phyloP scores from a whole-genome alignment of 257 asterid genomes.

The Mitragyna speciosa region DNA sequence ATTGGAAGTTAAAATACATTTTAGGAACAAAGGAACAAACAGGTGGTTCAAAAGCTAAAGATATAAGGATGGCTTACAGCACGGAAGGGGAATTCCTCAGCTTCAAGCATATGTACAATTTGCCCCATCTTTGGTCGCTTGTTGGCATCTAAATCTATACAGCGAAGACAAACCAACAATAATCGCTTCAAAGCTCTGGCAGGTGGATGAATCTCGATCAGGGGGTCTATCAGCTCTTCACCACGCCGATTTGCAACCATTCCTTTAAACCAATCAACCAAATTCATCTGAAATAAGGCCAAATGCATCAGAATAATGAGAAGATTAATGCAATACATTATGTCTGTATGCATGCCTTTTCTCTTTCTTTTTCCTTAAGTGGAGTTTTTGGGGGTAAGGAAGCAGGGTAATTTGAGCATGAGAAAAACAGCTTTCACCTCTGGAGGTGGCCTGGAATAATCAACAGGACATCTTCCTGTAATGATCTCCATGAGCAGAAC shows the following conservation, averaged over 20 bases:
- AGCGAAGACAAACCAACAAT: conserved; percentile 79
- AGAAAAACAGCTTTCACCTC: conserved; percentile 50
- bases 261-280: conserved; percentile 97
- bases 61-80: conserved; percentile 40
- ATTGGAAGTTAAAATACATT: not conserved
- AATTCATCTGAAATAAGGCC: conserved; percentile 70
- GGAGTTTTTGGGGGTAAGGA: not conserved
- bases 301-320: not conserved
- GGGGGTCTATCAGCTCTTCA: conserved; percentile 82
- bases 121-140: conserved; percentile 99
- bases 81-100: conserved; percentile 83
- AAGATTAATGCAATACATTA: not conserved
- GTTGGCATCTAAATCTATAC: conserved; percentile 79
- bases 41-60: not conserved
- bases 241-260: conserved; percentile 81
- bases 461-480: conserved; percentile 91
- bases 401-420: not conserved
- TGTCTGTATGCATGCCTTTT: not conserved
- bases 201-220: conserved; percentile 64
- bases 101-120: conserved; percentile 96
- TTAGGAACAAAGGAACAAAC: not conserved
- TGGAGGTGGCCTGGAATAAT: conserved; percentile 86
- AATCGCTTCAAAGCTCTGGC: conserved; percentile 79
- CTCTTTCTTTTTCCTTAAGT: not conserved
- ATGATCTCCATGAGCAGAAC: conserved; percentile 90